phyloP scores from a whole-genome alignment of 2,329 filamentous ascomycete genomes.

The Fusarium sp. region DNA sequence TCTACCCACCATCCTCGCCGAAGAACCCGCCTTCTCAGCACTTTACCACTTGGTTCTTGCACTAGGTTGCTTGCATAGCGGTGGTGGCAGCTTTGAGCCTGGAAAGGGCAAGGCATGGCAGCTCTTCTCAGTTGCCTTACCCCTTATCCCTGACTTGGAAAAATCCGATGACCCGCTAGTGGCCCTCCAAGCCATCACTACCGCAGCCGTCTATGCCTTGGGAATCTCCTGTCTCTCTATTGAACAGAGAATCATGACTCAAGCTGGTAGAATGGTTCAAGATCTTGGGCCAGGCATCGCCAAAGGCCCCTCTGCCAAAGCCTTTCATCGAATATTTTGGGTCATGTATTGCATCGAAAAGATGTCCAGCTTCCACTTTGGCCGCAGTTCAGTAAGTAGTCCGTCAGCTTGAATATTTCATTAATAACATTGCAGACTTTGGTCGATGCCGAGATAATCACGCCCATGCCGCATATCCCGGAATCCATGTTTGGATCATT shows the following conservation, averaged over 20 bases:
- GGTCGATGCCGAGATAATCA: slow-evolving; percentile 28
- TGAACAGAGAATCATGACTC: slow-evolving; percentile 32
- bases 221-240: slow-evolving; percentile 30
- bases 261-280: slow-evolving; percentile 33
- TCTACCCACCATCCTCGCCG: neutral
- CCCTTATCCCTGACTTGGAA: slow-evolving; percentile 11
- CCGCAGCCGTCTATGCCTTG: slow-evolving; percentile 18
- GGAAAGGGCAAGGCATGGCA: slow-evolving; percentile 38
- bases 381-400: slow-evolving; percentile 31
- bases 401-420: neutral
- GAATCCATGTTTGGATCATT: slow-evolving; percentile 34
- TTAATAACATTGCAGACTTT: slow-evolving; percentile 14
- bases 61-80: slow-evolving; percentile 30
- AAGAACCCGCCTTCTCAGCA: slow-evolving; percentile 30
- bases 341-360: slow-evolving; percentile 36
- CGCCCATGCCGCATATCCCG: slow-evolving; percentile 27
- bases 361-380: slow-evolving; percentile 39
- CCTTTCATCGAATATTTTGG: slow-evolving; percentile 34
- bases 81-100: slow-evolving; percentile 35
- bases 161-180: slow-evolving; percentile 19
- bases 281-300: slow-evolving; percentile 20
- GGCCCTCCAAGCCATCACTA: slow-evolving; percentile 35
- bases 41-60: slow-evolving; percentile 36
- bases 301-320: slow-evolving; percentile 8
- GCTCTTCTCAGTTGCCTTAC: slow-evolving; percentile 30